phyloP scores from a whole-genome alignment of 2,329 filamentous ascomycete species.

The Fusarium sp. region DNA sequence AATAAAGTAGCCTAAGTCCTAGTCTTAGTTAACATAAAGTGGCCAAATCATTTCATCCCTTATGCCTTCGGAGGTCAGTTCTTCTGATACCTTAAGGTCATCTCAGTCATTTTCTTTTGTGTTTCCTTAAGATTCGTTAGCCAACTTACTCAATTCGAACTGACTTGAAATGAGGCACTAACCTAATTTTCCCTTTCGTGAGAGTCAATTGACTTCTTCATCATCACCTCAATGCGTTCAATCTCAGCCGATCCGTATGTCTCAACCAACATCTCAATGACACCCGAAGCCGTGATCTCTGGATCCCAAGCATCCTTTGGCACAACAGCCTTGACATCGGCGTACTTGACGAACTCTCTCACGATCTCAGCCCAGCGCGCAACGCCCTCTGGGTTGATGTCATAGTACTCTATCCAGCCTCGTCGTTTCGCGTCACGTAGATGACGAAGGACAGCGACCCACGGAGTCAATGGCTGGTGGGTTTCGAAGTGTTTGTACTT shows the following conservation, averaged over 20 bases:
- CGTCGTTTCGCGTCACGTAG: conserved; percentile 15
- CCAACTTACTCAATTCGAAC: neutral
- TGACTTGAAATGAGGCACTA: neutral
- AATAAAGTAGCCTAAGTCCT: no score
- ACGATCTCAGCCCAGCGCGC: conserved; percentile 8
- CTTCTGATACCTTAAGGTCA: no score
- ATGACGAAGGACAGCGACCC: conserved; percentile 11
- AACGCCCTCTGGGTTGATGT: conserved; percentile 7
- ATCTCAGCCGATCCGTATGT: conserved; percentile 7
- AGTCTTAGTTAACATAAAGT: no score
- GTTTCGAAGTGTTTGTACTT: conserved; percentile 20
- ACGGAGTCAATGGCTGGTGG: neutral
- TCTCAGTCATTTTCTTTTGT: no score
- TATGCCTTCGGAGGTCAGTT: no score
- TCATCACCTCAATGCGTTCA: neutral
- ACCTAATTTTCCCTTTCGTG: no score
- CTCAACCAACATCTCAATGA: conserved; percentile 8
- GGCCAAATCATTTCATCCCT: no score
- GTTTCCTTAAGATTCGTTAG: neutral
- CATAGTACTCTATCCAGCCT: conserved; percentile 17
- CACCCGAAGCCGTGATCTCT: conserved; percentile 3
- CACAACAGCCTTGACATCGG: neutral
- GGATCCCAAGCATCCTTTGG: conserved; percentile 15
- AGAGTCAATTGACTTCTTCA: neutral
- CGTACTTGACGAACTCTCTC: neutral